Percentiles rank a stretch among this genome's conserved stretches.
phyloP scores from a whole-genome alignment of 805 yeast species.

The Yarrowia sp. region DNA sequence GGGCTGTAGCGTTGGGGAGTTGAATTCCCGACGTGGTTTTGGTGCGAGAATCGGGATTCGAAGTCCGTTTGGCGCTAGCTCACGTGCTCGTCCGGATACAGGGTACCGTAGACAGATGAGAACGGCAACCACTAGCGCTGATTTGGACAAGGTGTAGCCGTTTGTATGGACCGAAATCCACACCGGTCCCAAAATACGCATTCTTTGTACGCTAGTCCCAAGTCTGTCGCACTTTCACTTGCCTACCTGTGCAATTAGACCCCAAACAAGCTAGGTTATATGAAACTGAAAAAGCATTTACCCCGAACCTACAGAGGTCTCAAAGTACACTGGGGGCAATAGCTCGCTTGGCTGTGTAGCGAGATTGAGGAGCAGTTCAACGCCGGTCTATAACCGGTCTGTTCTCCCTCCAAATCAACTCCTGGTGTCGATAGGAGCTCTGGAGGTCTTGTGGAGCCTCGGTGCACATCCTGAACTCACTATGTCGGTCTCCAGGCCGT shows the following conservation, averaged over 20 bases:
- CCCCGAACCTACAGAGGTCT: constrained; percentile 3
- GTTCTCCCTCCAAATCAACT: background rate
- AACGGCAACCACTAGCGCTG: too few species aligned
- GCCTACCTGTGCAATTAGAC: background rate
- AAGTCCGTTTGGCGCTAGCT: background rate
- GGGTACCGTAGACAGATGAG: too few species aligned
- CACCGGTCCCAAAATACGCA: background rate
- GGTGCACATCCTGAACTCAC: background rate
- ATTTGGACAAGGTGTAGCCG: background rate
- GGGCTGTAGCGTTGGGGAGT: background rate
- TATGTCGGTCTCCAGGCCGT: background rate
- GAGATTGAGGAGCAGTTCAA: too few species aligned
- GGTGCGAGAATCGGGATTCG: too few species aligned
- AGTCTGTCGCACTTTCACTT: background rate
- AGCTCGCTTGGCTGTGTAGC: background rate
- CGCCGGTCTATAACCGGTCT: too few species aligned
- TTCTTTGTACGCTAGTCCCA: background rate
- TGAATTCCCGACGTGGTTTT: background rate
- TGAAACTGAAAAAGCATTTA: constrained; percentile 17
- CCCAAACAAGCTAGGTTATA: constrained; percentile 16
- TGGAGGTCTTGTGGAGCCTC: too few species aligned
- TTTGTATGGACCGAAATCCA: background rate
- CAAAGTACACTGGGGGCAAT: too few species aligned
- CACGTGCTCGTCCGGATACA: too few species aligned
- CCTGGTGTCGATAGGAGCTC: too few species aligned